Evolutionary conservation across 2,329 filamentous ascomycete genomes (phyloP), one percentile per base, ranked within the genome.

Genomic region (Trichoderma sp.): DNA sequence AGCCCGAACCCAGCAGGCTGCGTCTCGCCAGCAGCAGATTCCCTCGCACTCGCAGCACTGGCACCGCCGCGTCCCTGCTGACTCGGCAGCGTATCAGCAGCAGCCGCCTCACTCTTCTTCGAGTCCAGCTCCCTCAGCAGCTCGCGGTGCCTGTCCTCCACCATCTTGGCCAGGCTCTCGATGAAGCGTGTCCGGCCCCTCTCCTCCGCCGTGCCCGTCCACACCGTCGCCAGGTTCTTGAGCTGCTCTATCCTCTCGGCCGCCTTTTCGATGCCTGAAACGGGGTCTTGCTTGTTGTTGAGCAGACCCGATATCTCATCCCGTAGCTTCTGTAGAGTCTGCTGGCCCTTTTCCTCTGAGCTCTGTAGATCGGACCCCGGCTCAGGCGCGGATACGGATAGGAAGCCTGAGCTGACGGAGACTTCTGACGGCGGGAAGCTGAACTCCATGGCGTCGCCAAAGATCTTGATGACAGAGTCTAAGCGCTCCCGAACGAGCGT

Each of bases 381-480:
- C 63, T 94, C 91, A 0, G 94, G 93, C 0, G 90, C 92, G 0
- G 93, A 96, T 14, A 97, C 92, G 6, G 92, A 96, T 54, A 97
- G 87, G 72, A 97, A 93, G 0, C 91, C 93, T 0, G 92, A 94
- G 52, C 89, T 86, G 64, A 96, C 86, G 0, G 91, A 94, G 14
- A 93, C 79, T 74, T 97, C 93, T 0, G 91, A 96, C 0, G 94
- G 93, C 0, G 94, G 92, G 57, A 97, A 87, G 1, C 92, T 90
- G 84, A 96, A 98, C 71, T 96, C 90, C 91, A 98, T 97, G 39
- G 95, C 94, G 71, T 96, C 90, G 47, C 93, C 94, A 75, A 99
- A 99, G 1, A 89, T 90, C 75, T 91, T 90, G 72, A 98, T 93
- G 26, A 98, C 93, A 1, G 88, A 85, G 69, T 98, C 93, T 17